Base-by-base conservation (phyloP, 345 rosid species). In the Trapa incisa region DNA sequence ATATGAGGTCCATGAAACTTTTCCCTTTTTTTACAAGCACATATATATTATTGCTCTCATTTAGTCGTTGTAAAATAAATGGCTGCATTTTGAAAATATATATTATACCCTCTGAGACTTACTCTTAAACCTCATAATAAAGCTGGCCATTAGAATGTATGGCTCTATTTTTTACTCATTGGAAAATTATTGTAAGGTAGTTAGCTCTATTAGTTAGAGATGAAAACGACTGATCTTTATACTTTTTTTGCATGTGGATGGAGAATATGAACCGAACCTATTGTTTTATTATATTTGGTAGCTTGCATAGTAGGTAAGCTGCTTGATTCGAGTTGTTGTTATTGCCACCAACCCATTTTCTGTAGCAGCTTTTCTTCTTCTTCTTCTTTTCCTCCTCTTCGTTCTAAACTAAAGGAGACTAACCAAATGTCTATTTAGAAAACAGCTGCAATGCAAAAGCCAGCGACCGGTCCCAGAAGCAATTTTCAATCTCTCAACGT, bases 281-380 rank as follows among this genome's bases (percentile, higher is more conserved):
- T 64, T 36, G 14, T 41, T 41, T 0, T 37, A 37, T 64, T 16
- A 5, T 37, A 3, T 39, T 37, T 37, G 47, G 14, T 42, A 37
- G 63, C 66, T 64, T 64, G 66, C 47, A 13, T 38, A 60, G 58
- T 70, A 38, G 76, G 71, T 64, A 67, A 71, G 67, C 65, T 45
- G 50, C 67, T 63, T 38, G 68, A 64, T 64, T 64, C 56, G 57
- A 64, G 64, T 48, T n/a, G 64, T 48, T n/a, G 70, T 73, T 72
- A 65, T 71, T 64, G 52, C 8, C 61, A 62, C 66, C 71, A 64
- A 69, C 43, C 43, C 43, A 58, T 38, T 58, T 53, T 70, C 65
- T 65, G 12, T 13, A 2, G 61, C 35, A 65, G 58, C 39, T 65
- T 56, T 56, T 22, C 39, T 14, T 37, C 63, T 58, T 2, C 0